phyloP scores from a whole-genome alignment of 2,329 filamentous ascomycete species.

The Fusarium duplospermum region DNA sequence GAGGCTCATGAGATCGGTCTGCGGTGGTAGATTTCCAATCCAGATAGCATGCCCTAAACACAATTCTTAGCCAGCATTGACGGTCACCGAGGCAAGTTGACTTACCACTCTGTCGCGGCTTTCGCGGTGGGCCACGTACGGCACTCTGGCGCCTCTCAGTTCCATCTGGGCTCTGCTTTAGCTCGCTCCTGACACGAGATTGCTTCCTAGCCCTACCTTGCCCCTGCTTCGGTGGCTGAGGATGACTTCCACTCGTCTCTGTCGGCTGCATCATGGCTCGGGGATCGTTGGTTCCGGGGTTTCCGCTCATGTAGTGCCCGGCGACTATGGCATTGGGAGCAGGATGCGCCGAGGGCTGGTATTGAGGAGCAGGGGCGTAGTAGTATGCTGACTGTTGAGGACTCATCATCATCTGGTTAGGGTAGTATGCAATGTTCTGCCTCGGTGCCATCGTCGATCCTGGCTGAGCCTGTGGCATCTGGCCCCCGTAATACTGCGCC shows the following conservation, averaged over 20 bases:
- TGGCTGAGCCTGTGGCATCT: slow-evolving; percentile 54
- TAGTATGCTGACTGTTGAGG: slow-evolving; percentile 58
- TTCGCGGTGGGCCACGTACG: slow-evolving; percentile 51
- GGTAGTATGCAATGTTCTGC: slow-evolving; percentile 58
- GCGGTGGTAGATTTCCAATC: slow-evolving; percentile 93
- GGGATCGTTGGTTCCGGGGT: slow-evolving; percentile 39
- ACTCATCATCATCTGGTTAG: slow-evolving; percentile 56
- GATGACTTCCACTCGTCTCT: slow-evolving; percentile 12
- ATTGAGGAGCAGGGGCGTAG: slow-evolving; percentile 56
- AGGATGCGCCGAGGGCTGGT: slow-evolving; percentile 46
- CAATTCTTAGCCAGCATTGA: slow-evolving; percentile 10
- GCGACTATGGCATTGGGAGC: slow-evolving; percentile 50
- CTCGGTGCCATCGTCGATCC: slow-evolving; percentile 50
- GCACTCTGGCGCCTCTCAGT: slow-evolving; percentile 38
- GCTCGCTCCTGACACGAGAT: slow-evolving; percentile 21
- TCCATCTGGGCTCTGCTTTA: slow-evolving; percentile 35
- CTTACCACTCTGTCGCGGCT: slow-evolving; percentile 71
- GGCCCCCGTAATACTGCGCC: slow-evolving; percentile 58
- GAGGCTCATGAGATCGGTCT: slow-evolving; percentile 83
- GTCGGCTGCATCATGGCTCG: slow-evolving; percentile 35
- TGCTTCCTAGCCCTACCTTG: slow-evolving; percentile 40
- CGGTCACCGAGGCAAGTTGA: slow-evolving; percentile 23
- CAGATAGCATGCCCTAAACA: slow-evolving; percentile 84
- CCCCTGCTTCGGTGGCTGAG: slow-evolving; percentile 30
- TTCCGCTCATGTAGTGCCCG: slow-evolving; percentile 50